These are phyloP conservation scores for Termitomyces sp. DNA, from an alignment of 768 basidiomycete species.

Conservation along the genomic window DNA sequence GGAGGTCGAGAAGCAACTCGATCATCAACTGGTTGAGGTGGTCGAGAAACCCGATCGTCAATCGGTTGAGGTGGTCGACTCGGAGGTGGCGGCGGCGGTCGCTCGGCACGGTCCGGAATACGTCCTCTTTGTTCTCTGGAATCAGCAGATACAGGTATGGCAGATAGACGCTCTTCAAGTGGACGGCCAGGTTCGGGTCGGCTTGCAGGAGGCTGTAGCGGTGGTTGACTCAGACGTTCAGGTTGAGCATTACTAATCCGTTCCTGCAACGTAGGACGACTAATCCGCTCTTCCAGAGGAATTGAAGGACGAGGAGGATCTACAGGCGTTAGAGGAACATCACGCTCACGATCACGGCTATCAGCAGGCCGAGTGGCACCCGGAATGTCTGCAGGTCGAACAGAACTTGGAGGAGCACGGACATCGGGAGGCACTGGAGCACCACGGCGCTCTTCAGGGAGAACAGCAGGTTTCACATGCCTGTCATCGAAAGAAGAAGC, in stretches of 20 bases:
- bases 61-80: slow-evolving; percentile 11
- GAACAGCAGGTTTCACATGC: slow-evolving; percentile 24
- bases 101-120: slow-evolving; percentile 13
- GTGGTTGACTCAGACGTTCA: slow-evolving; percentile 3
- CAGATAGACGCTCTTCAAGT: slow-evolving; percentile 40
- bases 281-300: slow-evolving; percentile 37
- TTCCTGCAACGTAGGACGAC: slow-evolving; percentile 32
- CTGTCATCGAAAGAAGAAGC: slow-evolving; percentile 28
- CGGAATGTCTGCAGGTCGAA: slow-evolving; percentile 18
- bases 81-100: slow-evolving; percentile 13
- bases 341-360: slow-evolving; percentile 7
- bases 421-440: slow-evolving; percentile 6
- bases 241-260: slow-evolving; percentile 29
- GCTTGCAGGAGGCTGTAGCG: slow-evolving; percentile 10
- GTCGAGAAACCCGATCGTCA: slow-evolving; percentile 8
- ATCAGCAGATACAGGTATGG: slow-evolving; percentile 20
- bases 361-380: slow-evolving; percentile 15
- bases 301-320: slow-evolving; percentile 17
- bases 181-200: slow-evolving; percentile 18
- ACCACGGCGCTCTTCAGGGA: slow-evolving; percentile 24
- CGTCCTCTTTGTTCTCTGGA: slow-evolving; percentile 17
- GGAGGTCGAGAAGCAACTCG: slow-evolving; percentile 3
- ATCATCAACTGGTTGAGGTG: slow-evolving; percentile 9
- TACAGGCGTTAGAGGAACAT: slow-evolving; percentile 7
- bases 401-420: slow-evolving; percentile 10